Evolutionary conservation across 257 asterid genomes (phyloP), one percentile per base, ranked within the genome.

Genomic region (Voacanga thouarsii): DNA sequence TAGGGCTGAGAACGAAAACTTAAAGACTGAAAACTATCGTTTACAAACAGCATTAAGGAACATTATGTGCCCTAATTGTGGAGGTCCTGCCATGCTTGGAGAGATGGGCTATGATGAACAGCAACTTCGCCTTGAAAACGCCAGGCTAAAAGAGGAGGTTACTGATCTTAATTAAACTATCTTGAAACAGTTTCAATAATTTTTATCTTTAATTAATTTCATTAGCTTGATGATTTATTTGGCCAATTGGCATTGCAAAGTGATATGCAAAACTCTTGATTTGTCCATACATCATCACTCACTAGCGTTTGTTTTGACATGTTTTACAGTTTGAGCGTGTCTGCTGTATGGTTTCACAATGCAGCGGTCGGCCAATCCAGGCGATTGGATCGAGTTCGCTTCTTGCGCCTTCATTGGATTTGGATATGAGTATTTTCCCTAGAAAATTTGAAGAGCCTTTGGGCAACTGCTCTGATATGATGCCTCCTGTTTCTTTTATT

Each of bases 111-210:
- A 33, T 39, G 99, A 95, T 63, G 99, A 95, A 65, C 97, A 95
- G 63, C 93, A 91, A 78, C 85, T 95, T 0, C 93, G 98, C 0
- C 87, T 95, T 2, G 99, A 95, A 85, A 95, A 95, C 81, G 97
- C 96, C 12, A 92, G 98, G 69, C 98, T 95, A 82, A 95, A 93
- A 81, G 98, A 91, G 72, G 98, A 95, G 97, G 99, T 91, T 60
- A 1, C 1, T 51, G 6, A 55, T 55, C n/a, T 55, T 55, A 55
- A 55, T 55, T 55, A 23, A 53, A 2, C 55, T 49, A 7, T 49
- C 15, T 49, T 49, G 56, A 5, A 44, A 44, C 6, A 44, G 6
- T 44, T 44, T 44, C 9, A 14, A 53, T 53, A 53, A 53, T 15
- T 53, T 53, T 15, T 2, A 18, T 53, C 21, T 53, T 53, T 53